Percentiles rank a stretch among this genome's conserved stretches.
These are phyloP conservation scores for Juncus effusus DNA, from an alignment of 176 grass and related monocot species.

Conservation along the genomic window DNA sequence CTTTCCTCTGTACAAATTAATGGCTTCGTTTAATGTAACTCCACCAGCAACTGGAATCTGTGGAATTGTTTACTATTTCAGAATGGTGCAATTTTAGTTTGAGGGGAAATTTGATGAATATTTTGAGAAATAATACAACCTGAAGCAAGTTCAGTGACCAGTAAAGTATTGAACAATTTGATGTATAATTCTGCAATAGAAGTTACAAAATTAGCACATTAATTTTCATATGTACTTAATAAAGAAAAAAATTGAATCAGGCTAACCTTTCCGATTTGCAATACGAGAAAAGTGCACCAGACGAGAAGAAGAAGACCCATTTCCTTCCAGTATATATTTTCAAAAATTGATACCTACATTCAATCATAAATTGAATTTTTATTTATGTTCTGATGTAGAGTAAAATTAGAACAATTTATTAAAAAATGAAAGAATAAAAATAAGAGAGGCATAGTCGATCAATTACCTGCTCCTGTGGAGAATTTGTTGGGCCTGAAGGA, in stretches of 20 bases:
- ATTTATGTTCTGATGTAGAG: neutral
- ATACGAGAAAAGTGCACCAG: slow-evolving; percentile 72
- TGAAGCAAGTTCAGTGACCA: slow-evolving; percentile 86
- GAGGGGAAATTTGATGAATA: neutral
- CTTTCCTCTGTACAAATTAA: slow-evolving; percentile 66
- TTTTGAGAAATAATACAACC: slow-evolving; percentile 26
- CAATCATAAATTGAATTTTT: neutral
- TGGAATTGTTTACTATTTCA: neutral
- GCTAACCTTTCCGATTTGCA: slow-evolving; percentile 67
- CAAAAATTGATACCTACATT: slow-evolving; percentile 53
- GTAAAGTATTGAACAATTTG: slow-evolving; percentile 72
- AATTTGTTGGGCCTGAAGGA: slow-evolving; percentile 54
- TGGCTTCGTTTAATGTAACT: slow-evolving; percentile 71
- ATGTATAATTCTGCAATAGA: slow-evolving; percentile 60
- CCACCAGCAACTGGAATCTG: slow-evolving; percentile 71
- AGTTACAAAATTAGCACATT: slow-evolving; percentile 24
- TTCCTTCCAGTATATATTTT: slow-evolving; percentile 86
- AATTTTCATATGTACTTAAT: slow-evolving; percentile 16
- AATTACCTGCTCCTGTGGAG: slow-evolving; percentile 33
- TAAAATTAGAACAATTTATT: neutral
- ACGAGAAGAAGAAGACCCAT: slow-evolving; percentile 74
- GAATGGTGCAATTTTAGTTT: neutral
- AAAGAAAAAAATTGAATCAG: slow-evolving; percentile 18
- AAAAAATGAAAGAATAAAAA: slow-evolving; percentile 5
- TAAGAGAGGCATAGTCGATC: neutral